Conservation (phyloP, 805 yeast genomes). For the Candida schatavii region DNA sequence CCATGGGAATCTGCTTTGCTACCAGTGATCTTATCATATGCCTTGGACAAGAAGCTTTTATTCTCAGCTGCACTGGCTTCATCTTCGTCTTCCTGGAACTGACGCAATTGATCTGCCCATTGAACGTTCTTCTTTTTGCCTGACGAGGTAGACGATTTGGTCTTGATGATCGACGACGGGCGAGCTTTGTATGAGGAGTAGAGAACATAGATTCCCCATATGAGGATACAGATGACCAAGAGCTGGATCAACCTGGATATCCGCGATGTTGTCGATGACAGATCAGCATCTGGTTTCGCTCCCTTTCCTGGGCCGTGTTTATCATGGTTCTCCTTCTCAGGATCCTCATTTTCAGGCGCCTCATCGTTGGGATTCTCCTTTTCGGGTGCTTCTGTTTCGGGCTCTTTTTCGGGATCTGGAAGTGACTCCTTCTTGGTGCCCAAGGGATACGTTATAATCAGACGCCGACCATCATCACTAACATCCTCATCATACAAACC, state of each 20-base stretch:
- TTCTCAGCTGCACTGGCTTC: constrained; percentile 10
- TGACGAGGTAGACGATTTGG: constrained; percentile 20
- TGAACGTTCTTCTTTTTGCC: constrained; percentile 43
- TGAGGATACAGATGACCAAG: constrained; percentile 31
- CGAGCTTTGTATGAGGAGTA: constrained; percentile 35
- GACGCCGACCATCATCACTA: constrained; percentile 14
- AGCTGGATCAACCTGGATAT: constrained; percentile 40
- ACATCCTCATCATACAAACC: constrained; percentile 25
- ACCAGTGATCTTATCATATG: constrained; percentile 31
- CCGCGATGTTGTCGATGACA: constrained; percentile 12
- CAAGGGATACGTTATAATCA: constrained; percentile 28
- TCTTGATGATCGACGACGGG: constrained; percentile 41
- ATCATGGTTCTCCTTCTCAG: too few species aligned
- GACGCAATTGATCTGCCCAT: constrained; percentile 45
- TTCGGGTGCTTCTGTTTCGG: neutral
- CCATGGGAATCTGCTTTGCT: constrained; percentile 20
- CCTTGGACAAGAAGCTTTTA: constrained; percentile 32
- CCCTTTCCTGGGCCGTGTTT: constrained; percentile 1
- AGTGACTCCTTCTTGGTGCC: constrained; percentile 18
- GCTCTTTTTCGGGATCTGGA: neutral
- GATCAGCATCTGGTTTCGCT: neutral
- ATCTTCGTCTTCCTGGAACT: constrained; percentile 29
- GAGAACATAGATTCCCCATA: constrained; percentile 41
- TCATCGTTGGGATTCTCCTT: constrained; percentile 5
- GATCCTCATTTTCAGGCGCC: constrained; percentile 4